Percentiles rank a stretch among this genome's conserved stretches.
Conservation (phyloP, 2,329 filamentous ascomycete species). For the Pseudogymnoascus sp. region DNA sequence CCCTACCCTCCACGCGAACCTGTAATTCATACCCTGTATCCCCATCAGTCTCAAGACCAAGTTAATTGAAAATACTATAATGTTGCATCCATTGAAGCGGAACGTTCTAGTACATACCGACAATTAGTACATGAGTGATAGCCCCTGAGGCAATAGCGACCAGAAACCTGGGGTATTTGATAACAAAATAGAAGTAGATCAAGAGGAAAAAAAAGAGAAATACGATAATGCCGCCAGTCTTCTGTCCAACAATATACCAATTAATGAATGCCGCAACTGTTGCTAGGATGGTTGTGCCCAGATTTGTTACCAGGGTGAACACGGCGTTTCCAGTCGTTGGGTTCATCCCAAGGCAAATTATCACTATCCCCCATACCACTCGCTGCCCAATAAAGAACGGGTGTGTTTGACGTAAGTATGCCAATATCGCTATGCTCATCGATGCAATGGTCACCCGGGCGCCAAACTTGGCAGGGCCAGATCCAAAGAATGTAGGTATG, state of each 20-base stretch:
- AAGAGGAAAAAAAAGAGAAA: constrained; percentile 42
- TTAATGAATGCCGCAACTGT: constrained; percentile 55
- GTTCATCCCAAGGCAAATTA: constrained; percentile 31
- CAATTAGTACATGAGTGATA: constrained; percentile 44
- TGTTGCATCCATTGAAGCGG: not conserved
- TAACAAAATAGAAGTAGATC: constrained; percentile 45
- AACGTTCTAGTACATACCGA: constrained; percentile 14
- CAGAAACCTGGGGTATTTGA: constrained; percentile 57
- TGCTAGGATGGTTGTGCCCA: constrained; percentile 55
- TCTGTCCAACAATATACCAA: constrained; percentile 63
- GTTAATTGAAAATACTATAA: not conserved
- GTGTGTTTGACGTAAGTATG: constrained; percentile 57
- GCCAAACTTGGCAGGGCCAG: constrained; percentile 57
- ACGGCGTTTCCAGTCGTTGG: constrained; percentile 56
- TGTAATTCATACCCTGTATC: constrained; percentile 17
- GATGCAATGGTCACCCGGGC: constrained; percentile 63
- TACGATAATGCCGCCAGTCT: constrained; percentile 56
- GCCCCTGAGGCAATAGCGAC: constrained; percentile 54
- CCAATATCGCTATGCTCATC: constrained; percentile 61
- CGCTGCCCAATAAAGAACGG: constrained; percentile 60
- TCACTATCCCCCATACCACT: constrained; percentile 68
- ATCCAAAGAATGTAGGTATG: constrained; percentile 52
- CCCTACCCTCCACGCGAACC: constrained; percentile 40
- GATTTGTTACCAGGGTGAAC: constrained; percentile 59
- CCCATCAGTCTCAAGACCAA: not conserved